Percentiles rank a stretch among this genome's conserved stretches.
Evolutionary conservation across 2,329 filamentous ascomycete genomes (phyloP).

Genomic region (Boeremia lycopersici): DNA sequence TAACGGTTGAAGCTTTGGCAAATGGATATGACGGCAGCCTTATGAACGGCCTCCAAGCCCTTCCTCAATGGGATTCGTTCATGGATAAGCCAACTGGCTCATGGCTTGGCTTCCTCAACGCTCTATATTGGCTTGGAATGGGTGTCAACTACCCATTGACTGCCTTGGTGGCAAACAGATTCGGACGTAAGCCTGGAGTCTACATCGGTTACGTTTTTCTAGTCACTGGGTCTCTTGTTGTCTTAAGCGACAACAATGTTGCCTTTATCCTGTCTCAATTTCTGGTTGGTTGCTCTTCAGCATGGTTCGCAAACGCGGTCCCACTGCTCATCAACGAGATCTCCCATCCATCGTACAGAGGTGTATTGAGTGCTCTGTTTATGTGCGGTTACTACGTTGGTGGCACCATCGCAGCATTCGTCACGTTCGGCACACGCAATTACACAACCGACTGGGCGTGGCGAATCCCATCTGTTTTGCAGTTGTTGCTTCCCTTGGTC

Average conservation of each 20-base stretch:
- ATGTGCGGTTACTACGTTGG: conserved; percentile 52
- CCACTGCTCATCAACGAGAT: conserved; percentile 51
- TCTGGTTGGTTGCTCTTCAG: conserved; percentile 46
- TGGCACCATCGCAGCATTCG: conserved; percentile 43
- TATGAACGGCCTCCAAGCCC: conserved; percentile 37
- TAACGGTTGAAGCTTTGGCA: conserved; percentile 15
- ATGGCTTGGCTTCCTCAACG: conserved; percentile 15
- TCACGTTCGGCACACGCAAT: conserved; percentile 55
- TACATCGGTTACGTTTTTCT: conserved; percentile 45
- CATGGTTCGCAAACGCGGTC: conserved; percentile 40
- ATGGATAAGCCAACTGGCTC: conserved; percentile 24
- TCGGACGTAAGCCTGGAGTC: conserved; percentile 43
- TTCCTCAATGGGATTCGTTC: conserved; percentile 23
- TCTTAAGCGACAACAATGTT: conserved; percentile 21
- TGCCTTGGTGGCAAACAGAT: conserved; percentile 43
- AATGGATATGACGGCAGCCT: conserved; percentile 39
- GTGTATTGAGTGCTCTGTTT: conserved; percentile 43
- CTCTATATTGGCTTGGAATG: conserved; percentile 22
- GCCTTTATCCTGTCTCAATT: conserved; percentile 48
- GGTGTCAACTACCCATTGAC: conserved; percentile 36
- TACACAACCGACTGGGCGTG: conserved; percentile 47
- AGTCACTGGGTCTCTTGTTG: conserved; percentile 33
- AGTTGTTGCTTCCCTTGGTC: conserved; percentile 23
- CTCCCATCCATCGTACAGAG: conserved; percentile 49
- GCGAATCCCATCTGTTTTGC: conserved; percentile 38